Evolutionary conservation across 208 protist genomes (phyloP).

Genomic region (Giardia muris): DNA sequence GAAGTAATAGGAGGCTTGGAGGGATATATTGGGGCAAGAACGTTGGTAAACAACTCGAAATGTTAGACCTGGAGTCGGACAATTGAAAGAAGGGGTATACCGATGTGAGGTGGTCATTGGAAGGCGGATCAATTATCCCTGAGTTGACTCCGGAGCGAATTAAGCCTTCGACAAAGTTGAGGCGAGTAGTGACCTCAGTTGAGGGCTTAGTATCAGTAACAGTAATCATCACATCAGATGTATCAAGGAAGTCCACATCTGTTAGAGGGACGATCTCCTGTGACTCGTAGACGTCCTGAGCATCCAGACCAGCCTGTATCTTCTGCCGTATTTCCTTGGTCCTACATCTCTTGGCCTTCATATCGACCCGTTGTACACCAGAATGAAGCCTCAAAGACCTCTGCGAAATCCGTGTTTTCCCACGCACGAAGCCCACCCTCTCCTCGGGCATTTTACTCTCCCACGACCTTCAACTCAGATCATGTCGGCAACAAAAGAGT

Average conservation of each 20-base stretch:
- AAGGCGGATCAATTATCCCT: too few relatives aligned
- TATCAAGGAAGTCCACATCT: neutral
- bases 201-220: too few relatives aligned
- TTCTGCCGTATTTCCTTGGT: neutral
- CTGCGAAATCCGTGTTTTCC: neutral
- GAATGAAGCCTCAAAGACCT: neutral
- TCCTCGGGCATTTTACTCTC: neutral
- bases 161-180: too few relatives aligned
- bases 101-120: too few relatives aligned
- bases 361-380: neutral
- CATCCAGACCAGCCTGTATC: neutral
- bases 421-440: neutral
- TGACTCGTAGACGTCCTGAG: neutral
- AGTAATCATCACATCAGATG: too few relatives aligned
- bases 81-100: too few relatives aligned
- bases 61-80: too few relatives aligned
- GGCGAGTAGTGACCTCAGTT: too few relatives aligned
- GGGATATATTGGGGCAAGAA: too few relatives aligned
- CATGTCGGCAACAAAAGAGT: constrained; percentile 82
- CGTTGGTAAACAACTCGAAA: too few relatives aligned
- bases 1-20: too few relatives aligned
- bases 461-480: constrained; percentile 59
- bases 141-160: too few relatives aligned
- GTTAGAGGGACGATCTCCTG: neutral
- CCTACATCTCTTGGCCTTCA: neutral